phyloP scores from a whole-genome alignment of 805 yeast species.

The Ascoidea tarda region DNA sequence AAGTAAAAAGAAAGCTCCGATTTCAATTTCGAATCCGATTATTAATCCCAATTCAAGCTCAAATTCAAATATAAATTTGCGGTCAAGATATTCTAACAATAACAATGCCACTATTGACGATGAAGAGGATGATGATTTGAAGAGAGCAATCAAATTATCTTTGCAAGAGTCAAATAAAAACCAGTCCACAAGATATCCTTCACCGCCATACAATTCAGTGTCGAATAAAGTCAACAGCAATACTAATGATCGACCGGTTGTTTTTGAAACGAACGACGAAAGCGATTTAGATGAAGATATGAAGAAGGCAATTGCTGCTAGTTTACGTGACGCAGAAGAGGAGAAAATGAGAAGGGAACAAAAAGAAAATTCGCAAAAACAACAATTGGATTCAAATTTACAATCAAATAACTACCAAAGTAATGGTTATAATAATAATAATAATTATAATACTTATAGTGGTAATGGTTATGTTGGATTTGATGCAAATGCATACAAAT shows the following conservation, averaged over 20 bases:
- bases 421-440: too few relatives aligned
- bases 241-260: constrained; percentile 1
- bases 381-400: background rate
- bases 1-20: constrained; percentile 10
- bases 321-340: constrained; percentile 56
- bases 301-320: constrained; percentile 90
- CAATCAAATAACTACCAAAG: too few relatives aligned
- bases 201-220: constrained; percentile 1
- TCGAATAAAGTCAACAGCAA: constrained; percentile 2
- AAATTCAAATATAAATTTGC: constrained; percentile 11
- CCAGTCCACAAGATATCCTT: constrained; percentile 3
- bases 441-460: too few relatives aligned
- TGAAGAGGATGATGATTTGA: constrained; percentile 66
- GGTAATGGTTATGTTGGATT: too few relatives aligned
- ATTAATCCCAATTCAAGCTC: constrained; percentile 8
- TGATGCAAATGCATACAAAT: background rate
- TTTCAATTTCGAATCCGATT: background rate
- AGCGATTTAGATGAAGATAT: constrained; percentile 60
- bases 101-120: constrained; percentile 17
- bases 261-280: constrained; percentile 28
- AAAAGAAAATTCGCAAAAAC: constrained; percentile 3
- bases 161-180: constrained; percentile 35
- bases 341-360: constrained; percentile 13
- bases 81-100: constrained; percentile 14
- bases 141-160: constrained; percentile 67